Percentiles rank a stretch among this genome's conserved stretches.
Conservation (phyloP, 169 alveolate species). For the Plasmodium chabaudi region DNA sequence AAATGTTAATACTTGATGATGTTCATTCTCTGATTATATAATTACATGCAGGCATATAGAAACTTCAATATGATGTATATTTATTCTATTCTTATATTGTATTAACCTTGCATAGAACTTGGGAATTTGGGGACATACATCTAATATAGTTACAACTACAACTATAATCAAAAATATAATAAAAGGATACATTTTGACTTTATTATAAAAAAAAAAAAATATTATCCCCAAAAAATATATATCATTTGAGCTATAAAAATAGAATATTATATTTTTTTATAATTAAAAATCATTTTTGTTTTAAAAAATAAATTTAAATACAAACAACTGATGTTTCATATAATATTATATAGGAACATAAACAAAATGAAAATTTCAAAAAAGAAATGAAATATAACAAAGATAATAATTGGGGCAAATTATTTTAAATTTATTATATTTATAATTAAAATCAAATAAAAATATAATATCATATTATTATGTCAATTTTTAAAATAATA, state of each 20-base stretch:
- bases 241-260: background rate
- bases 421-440: too few relatives aligned
- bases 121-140: slow-evolving; percentile 25
- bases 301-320: too few relatives aligned
- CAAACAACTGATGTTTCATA: too few relatives aligned
- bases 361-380: too few relatives aligned
- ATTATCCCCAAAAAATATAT: background rate
- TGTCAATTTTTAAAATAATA: too few relatives aligned
- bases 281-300: too few relatives aligned
- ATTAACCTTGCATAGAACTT: slow-evolving; percentile 54
- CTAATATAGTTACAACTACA: slow-evolving; percentile 40
- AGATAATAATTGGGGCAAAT: too few relatives aligned
- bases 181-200: slow-evolving; percentile 26
- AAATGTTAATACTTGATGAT: background rate
- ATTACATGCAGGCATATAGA: background rate
- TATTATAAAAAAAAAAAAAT: background rate
- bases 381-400: too few relatives aligned
- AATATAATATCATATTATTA: too few relatives aligned
- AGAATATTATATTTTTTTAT: too few relatives aligned
- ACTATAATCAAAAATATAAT: slow-evolving; percentile 19
- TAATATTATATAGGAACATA: too few relatives aligned
- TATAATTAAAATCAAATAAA: too few relatives aligned
- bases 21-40: background rate
- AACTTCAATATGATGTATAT: background rate
- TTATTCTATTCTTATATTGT: background rate